These are phyloP conservation scores for Tolypocladium album DNA, from an alignment of 2,329 filamentous ascomycete genomes.

Conservation along the genomic window DNA sequence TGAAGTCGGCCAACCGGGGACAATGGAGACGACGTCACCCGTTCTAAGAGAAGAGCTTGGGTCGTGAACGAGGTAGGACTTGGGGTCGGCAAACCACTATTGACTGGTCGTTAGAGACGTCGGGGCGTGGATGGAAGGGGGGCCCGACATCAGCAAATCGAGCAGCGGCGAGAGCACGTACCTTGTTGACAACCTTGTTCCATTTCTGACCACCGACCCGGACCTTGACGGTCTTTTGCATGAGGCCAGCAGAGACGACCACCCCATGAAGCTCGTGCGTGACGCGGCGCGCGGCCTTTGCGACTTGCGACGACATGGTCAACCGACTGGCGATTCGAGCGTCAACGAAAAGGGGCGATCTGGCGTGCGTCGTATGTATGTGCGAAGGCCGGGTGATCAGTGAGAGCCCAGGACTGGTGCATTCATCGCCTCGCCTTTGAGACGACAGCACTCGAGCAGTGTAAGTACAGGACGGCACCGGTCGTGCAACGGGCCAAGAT, in stretches of 20 bases:
- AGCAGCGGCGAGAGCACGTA: conserved; percentile 20
- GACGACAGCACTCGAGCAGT: neutral
- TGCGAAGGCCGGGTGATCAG: neutral
- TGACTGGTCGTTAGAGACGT: neutral
- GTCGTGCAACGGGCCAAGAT: neutral
- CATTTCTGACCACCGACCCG: conserved; percentile 60
- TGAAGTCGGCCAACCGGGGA: conserved; percentile 52
- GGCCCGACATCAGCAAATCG: neutral
- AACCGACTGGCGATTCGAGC: neutral
- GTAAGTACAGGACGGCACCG: neutral
- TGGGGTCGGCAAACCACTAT: conserved; percentile 50
- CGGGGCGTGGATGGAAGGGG: neutral
- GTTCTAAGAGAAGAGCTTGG: conserved; percentile 61
- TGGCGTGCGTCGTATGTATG: neutral
- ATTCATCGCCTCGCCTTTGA: neutral
- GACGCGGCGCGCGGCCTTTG: conserved; percentile 30
- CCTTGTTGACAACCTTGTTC: conserved; percentile 65
- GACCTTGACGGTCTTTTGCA: conserved; percentile 72
- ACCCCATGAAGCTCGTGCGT: conserved; percentile 51
- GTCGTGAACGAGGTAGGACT: conserved; percentile 66
- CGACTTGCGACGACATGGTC: conserved; percentile 29
- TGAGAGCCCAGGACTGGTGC: neutral
- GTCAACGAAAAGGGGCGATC: neutral
- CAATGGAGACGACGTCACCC: conserved; percentile 67
- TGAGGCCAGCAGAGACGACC: conserved; percentile 67